These are phyloP conservation scores for Spongispora temasekensis DNA, from an alignment of 1,284 basidiomycete species.

Conservation along the genomic window DNA sequence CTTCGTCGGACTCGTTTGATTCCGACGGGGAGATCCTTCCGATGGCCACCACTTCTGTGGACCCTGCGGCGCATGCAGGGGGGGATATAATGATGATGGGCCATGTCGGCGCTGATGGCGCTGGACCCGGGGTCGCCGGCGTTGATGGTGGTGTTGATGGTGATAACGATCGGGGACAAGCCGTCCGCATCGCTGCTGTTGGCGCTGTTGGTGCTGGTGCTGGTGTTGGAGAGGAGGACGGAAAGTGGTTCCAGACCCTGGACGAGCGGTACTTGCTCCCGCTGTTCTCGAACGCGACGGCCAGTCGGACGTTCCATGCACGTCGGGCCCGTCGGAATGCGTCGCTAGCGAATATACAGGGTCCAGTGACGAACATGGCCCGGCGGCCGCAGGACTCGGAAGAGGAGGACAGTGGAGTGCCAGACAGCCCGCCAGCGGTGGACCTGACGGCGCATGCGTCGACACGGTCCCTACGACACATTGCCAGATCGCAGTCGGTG, in stretches of 20 bases:
- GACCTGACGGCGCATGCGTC: constrained; percentile 36
- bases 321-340: constrained; percentile 60
- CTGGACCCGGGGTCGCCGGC: too few relatives aligned
- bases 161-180: too few relatives aligned
- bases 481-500: constrained; percentile 35
- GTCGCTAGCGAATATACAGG: constrained; percentile 30
- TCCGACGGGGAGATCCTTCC: constrained; percentile 82
- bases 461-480: constrained; percentile 14
- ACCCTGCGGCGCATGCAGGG: constrained; percentile 17
- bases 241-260: constrained; percentile 94
- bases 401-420: too few relatives aligned
- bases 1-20: constrained; percentile 73
- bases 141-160: not conserved
- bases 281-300: constrained; percentile 92
- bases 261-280: constrained; percentile 96
- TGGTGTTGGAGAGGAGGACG: constrained; percentile 48
- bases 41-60: constrained; percentile 52
- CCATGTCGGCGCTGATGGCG: not conserved
- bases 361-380: constrained; percentile 34
- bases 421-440: constrained; percentile 43
- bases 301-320: constrained; percentile 85
- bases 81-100: constrained; percentile 16
- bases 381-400: constrained; percentile 58
- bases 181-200: too few relatives aligned
- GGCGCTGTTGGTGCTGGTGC: not conserved